A percentile compares a stretch with the other conserved stretches of the same genome.
Conservation (phyloP, 176 grass and related monocot genomes). For the Aegilops tauschii region DNA sequence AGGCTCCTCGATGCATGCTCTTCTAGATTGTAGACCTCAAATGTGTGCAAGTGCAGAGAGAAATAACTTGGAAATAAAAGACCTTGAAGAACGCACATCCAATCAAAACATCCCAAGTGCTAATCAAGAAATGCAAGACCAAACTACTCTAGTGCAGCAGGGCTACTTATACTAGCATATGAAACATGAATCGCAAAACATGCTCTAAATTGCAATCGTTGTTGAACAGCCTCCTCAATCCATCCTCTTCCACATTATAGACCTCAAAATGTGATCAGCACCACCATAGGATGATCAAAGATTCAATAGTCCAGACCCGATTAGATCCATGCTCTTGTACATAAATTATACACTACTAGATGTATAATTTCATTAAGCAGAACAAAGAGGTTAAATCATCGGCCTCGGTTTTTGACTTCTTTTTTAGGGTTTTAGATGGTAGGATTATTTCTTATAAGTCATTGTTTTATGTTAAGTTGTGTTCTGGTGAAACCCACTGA, state of each 20-base stretch:
- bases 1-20: too few species aligned
- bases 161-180: too few species aligned
- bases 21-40: neutral
- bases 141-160: too few species aligned
- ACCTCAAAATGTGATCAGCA: neutral
- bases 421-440: conserved; percentile 15
- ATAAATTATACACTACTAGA: neutral
- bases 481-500: too few species aligned
- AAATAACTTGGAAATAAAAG: too few species aligned
- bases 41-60: neutral
- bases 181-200: neutral
- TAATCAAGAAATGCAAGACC: too few species aligned
- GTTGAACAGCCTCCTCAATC: neutral
- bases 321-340: neutral
- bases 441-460: too few species aligned
- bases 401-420: conserved; percentile 41
- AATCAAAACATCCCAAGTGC: neutral
- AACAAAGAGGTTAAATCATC: neutral
- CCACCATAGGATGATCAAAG: neutral
- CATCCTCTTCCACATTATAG: neutral
- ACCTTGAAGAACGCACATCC: neutral
- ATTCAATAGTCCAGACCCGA: neutral
- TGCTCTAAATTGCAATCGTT: neutral
- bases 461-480: too few species aligned
- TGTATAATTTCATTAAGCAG: neutral